Evolutionary conservation across 2,329 filamentous ascomycete genomes (phyloP).

Genomic region (Talaromyces albobiverticillius): DNA sequence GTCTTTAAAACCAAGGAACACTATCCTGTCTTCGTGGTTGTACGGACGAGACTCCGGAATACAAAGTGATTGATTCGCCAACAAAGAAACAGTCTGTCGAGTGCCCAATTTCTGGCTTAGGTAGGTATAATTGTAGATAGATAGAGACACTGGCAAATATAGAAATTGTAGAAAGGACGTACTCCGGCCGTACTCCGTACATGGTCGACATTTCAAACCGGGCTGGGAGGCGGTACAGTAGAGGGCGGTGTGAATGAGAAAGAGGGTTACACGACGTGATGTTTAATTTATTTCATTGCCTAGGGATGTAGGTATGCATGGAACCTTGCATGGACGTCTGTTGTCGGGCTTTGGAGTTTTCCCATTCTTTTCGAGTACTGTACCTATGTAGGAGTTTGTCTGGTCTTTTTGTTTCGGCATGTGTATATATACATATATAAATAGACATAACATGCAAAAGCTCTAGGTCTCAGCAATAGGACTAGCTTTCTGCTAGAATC

Average conservation of each 20-base stretch:
- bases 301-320: background rate
- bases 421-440: background rate
- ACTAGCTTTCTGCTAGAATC: background rate
- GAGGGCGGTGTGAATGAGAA: slow-evolving; percentile 1
- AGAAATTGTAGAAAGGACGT: background rate
- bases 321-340: background rate
- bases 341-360: no score
- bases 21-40: background rate
- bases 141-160: background rate
- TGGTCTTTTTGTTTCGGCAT: no score
- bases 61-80: background rate
- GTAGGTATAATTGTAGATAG: background rate
- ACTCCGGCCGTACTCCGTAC: background rate
- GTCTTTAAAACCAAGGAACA: background rate
- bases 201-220: slow-evolving; percentile 10
- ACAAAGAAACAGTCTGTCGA: background rate
- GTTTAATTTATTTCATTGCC: slow-evolving; percentile 2
- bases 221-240: slow-evolving; percentile 6
- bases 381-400: no score
- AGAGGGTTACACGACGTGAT: background rate
- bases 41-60: background rate
- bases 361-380: no score
- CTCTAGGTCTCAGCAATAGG: no score
- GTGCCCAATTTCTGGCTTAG: no score
- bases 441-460: no score